Conservation (phyloP, 1,284 basidiomycete species). For the Irpex lacteus region DNA sequence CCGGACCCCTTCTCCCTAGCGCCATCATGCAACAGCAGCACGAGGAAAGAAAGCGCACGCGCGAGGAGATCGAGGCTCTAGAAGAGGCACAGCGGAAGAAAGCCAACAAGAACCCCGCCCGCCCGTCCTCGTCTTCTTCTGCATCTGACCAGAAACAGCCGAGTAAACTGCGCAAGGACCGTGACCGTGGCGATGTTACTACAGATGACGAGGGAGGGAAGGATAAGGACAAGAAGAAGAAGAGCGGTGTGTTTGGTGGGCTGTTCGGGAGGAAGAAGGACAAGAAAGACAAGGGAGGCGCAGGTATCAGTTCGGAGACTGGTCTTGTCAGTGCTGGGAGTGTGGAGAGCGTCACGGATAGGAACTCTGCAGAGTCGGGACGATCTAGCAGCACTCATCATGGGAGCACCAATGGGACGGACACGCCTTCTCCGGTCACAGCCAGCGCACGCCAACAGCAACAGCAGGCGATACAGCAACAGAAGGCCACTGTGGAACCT, state of each 20-base stretch:
- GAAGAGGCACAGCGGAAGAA: slow-evolving; percentile 61
- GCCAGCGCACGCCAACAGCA: slow-evolving; percentile 54
- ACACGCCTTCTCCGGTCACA: slow-evolving; percentile 39
- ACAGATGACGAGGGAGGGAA: slow-evolving; percentile 42
- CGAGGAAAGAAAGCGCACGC: slow-evolving; percentile 53
- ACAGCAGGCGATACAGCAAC: slow-evolving; percentile 32
- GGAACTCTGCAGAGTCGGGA: slow-evolving; percentile 54
- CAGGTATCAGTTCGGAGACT: slow-evolving; percentile 34
- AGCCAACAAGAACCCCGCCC: slow-evolving; percentile 32
- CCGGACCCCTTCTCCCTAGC: slow-evolving; percentile 45
- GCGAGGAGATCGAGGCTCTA: slow-evolving; percentile 57
- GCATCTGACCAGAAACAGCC: slow-evolving; percentile 13
- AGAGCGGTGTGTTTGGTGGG: slow-evolving; percentile 65
- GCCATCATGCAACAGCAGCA: slow-evolving; percentile 49
- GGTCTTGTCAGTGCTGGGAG: slow-evolving; percentile 23
- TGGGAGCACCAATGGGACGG: slow-evolving; percentile 14
- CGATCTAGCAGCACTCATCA: slow-evolving; percentile 40
- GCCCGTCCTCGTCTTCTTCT: slow-evolving; percentile 8
- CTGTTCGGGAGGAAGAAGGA: slow-evolving; percentile 78
- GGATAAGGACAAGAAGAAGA: slow-evolving; percentile 47
- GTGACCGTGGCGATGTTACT: slow-evolving; percentile 32
- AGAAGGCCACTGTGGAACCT: slow-evolving; percentile 32
- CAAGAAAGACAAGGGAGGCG: slow-evolving; percentile 66
- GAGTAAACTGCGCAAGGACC: slow-evolving; percentile 64
- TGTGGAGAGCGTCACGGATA: slow-evolving; percentile 18